Conservation (phyloP, 495 filamentous ascomycete genomes). For the Aspergillus biplanus region DNA sequence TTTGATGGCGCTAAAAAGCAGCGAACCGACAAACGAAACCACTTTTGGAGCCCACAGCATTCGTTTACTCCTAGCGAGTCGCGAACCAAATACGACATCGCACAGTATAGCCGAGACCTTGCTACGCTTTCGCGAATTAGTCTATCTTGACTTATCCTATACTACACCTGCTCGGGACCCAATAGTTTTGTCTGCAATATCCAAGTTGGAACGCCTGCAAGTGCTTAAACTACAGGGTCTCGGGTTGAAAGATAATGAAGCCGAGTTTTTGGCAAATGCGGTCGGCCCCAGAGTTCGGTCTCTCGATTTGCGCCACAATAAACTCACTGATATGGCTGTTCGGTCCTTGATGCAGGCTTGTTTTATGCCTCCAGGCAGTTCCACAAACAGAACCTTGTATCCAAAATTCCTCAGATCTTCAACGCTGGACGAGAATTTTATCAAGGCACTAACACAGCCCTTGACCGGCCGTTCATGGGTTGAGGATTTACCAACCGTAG, state of each 20-base stretch:
- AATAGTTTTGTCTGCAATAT: conserved; percentile 48
- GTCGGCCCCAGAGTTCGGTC: conserved; percentile 57
- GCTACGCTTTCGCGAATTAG: conserved; percentile 54
- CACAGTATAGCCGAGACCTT: conserved; percentile 56
- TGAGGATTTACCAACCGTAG: conserved; percentile 54
- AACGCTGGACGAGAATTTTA: conserved; percentile 53
- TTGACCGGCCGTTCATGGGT: conserved; percentile 55
- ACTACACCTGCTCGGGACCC: conserved; percentile 59
- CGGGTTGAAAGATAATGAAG: conserved; percentile 58
- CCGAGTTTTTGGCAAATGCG: conserved; percentile 55
- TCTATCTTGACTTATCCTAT: conserved; percentile 65
- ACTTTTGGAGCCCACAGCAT: conserved; percentile 41
- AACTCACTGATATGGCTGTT: conserved; percentile 59
- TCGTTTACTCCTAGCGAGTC: conserved; percentile 59
- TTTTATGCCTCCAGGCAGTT: conserved; percentile 37
- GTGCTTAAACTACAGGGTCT: conserved; percentile 63
- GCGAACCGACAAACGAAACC: conserved; percentile 25
- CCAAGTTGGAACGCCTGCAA: conserved; percentile 52
- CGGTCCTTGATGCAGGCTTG: conserved; percentile 55
- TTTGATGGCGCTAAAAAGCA: conserved; percentile 51
- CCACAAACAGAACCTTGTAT: conserved; percentile 10
- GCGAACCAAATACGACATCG: conserved; percentile 61
- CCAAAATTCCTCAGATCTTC: conserved; percentile 34
- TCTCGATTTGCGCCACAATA: conserved; percentile 63
- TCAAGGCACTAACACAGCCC: conserved; percentile 52